Evolutionary conservation across 495 filamentous ascomycete genomes (phyloP), one percentile per base, ranked within the genome.

Genomic region (Oidiodendron maius): DNA sequence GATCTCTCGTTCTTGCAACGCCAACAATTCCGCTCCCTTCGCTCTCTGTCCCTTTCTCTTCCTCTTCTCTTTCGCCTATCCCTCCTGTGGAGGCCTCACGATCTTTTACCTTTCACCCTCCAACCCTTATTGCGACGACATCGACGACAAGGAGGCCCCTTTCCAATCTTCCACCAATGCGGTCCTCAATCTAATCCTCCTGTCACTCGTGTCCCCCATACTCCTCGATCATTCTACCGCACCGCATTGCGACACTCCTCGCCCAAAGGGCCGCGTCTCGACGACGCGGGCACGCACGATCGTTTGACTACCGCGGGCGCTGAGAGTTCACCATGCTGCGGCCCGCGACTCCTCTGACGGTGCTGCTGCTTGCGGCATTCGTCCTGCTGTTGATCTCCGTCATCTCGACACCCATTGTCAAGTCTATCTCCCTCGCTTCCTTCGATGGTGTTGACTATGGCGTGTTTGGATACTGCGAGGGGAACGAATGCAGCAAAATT

Each of bases 341-440:
- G 56, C 93, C 93, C 43, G 93, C 93, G 59, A 98, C 93, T 32
- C 91, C 93, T 51, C 72, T 98, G 61, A 83, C 89, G 55, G 68
- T 95, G 50, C 71, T 97, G 59, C 83, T 96, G 44, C 78, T 95
- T 46, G 71, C 80, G 58, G 89, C 91, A 50, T 97, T 98, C 69
- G 82, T 70, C 41, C 74, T 96, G 24, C 72, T 98, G 17, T 69
- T 96, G 3, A 71, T 98, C 17, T 86, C 89, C n/a, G 86, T 89
- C 30, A 66, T 98, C 17, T 95, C 90, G n/a, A 91, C 90, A 0
- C 93, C 93, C 10, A 87, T 98, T 53, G 81, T 98, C 61, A 84
- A 84, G 57, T 74, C 70, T 10, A 91, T 98, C 25, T 88, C 89
- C 1, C 72, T 98, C 8, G 90, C 84, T 15, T 83, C 77, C 11